Percentiles rank a stretch among this genome's conserved stretches.
These are phyloP conservation scores for Oryza longistaminata DNA, from an alignment of 176 grass and related monocot species.

Conservation along the genomic window DNA sequence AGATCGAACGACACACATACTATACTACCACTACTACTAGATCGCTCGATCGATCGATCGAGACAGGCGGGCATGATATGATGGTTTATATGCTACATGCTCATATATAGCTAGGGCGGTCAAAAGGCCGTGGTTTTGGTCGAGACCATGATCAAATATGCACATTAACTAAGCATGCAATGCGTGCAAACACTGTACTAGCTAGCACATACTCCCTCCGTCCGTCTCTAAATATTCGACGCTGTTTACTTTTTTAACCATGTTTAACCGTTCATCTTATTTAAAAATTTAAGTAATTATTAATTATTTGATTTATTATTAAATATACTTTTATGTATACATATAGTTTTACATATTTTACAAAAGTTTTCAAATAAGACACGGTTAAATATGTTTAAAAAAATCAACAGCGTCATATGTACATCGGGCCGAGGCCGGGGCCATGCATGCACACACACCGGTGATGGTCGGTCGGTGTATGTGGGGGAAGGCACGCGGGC, in stretches of 20 bases:
- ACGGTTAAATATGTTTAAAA: too few species aligned
- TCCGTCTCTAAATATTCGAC: too few species aligned
- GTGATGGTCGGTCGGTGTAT: slow-evolving; percentile 3
- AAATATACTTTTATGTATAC: too few species aligned
- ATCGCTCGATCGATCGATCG: not conserved
- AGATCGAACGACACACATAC: not conserved
- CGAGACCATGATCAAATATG: slow-evolving; percentile 23
- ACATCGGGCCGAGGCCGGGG: not conserved
- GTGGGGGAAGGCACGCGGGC: not conserved
- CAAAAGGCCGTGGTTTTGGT: slow-evolving; percentile 43
- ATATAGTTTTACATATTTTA: too few species aligned
- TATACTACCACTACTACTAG: not conserved
- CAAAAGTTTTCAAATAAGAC: too few species aligned
- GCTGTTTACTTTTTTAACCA: too few species aligned
- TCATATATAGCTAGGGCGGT: slow-evolving; percentile 35
- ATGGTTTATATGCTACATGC: not conserved
- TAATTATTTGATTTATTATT: too few species aligned
- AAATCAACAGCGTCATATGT: not conserved
- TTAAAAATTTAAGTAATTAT: too few species aligned
- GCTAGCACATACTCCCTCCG: too few species aligned
- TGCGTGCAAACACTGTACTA: not conserved
- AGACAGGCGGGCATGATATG: not conserved
- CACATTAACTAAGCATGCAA: not conserved
- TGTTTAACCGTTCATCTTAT: too few species aligned
- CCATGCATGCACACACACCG: not conserved